Conservation (phyloP, 2,329 filamentous ascomycete genomes). For the Emmonsiellopsis sp. region DNA sequence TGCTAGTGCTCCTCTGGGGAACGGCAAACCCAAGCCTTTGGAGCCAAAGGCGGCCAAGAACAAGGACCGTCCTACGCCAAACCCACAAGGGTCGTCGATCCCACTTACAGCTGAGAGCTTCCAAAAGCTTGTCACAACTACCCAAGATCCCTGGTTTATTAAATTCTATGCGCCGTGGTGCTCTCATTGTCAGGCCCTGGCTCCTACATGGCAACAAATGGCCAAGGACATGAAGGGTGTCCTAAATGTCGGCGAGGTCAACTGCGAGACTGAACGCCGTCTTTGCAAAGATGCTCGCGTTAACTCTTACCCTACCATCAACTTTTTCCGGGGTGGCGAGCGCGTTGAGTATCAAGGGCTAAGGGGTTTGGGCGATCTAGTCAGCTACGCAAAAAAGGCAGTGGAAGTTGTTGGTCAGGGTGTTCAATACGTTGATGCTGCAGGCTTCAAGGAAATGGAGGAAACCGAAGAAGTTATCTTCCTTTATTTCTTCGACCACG, state of each 20-base stretch:
- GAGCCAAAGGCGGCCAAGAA: not conserved
- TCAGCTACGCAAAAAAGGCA: slow-evolving; percentile 79
- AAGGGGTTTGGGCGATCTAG: slow-evolving; percentile 81
- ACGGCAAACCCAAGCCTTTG: not conserved
- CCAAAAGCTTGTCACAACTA: slow-evolving; percentile 73
- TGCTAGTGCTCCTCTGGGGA: not conserved
- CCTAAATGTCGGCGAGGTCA: slow-evolving; percentile 90
- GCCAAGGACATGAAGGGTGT: slow-evolving; percentile 83
- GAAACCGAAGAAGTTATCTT: slow-evolving; percentile 94
- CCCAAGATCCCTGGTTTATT: slow-evolving; percentile 91
- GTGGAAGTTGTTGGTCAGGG: slow-evolving; percentile 66
- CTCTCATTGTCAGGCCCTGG: slow-evolving; percentile 86
- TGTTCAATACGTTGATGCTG: slow-evolving; percentile 70
- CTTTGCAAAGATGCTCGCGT: slow-evolving; percentile 89
- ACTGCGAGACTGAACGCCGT: slow-evolving; percentile 75
- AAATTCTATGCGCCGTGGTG: slow-evolving; percentile 99
- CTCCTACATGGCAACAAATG: slow-evolving; percentile 80
- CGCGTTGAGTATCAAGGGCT: slow-evolving; percentile 88
- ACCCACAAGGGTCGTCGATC: slow-evolving; percentile 66
- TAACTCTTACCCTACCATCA: slow-evolving; percentile 73
- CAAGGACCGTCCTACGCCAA: slow-evolving; percentile 47
- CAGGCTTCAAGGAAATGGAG: slow-evolving; percentile 70
- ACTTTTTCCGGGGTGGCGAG: slow-evolving; percentile 88
- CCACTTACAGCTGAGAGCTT: slow-evolving; percentile 76
- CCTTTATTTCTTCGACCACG: slow-evolving; percentile 94